Base-by-base conservation (phyloP, 768 basidiomycete genomes). In the Tylopilus rubrobrunneus region DNA sequence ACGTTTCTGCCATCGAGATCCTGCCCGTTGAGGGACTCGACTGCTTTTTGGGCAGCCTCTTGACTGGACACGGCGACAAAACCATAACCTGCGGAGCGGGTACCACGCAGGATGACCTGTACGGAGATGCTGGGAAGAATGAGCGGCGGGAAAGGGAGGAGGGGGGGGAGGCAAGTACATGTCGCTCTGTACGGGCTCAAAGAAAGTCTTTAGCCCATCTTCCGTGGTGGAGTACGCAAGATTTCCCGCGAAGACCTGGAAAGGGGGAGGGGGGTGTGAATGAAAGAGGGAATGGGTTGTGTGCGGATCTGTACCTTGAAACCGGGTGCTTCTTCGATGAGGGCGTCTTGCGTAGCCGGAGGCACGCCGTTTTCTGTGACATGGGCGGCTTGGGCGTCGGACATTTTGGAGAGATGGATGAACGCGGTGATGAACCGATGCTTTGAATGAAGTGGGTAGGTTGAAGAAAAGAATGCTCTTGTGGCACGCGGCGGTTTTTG, bases 121-220 rank as follows among this genome's bases (percentile, higher is more conserved):
- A 83, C 89, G 60, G 89, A 85, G 65, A 89, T 73, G 68, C 92
- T 95, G 53, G 56, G 56, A 55, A 57, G 39, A 53, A 29, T 65
- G 49, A 61, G 62, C 45, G 45, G 36, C 9, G 46, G 23, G 14
- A 6, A 17, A 15, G 48, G 4, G 28, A 37, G 39, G 48, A n/a
- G 15, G 48, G 45, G 45, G 47, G 36, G 37, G 49, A 36, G 65
- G 17, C 12, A 83, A 87, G 68, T 79, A 95, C 93, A 95, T 86
- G 74, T 92, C 91, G 78, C 76, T 82, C 73, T 82, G 78, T 69
- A 92, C 86, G 70, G 88, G 87, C 73, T 80, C 87, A 80, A 95
- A 96, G 81, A 96, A 88, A 73, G 89, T 77, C 86, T 84, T 89
- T 77, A 96, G 87, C 84, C 89, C 89, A 76, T 92, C 88, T 80